Conservation (phyloP, 129 eudicot species). For the Glebionis coronaria region DNA sequence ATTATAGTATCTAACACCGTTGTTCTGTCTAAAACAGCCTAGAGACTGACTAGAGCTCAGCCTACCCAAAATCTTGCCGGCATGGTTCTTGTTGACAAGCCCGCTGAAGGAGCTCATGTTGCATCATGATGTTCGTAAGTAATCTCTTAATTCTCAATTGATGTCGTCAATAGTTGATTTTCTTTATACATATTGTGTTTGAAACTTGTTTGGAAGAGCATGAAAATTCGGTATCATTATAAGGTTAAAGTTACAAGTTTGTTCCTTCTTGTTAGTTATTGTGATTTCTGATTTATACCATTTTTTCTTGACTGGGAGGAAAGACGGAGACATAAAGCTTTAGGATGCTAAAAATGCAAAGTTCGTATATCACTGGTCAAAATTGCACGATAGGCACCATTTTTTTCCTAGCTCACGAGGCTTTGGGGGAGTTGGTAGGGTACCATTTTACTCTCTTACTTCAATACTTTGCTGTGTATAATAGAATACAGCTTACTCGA, state of each 20-base stretch:
- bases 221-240: conserved; percentile 25
- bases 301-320: conserved; percentile 90
- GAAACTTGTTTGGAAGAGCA: conserved; percentile 20
- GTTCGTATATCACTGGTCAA: conserved; percentile 85
- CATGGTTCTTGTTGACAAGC: conserved; percentile 93
- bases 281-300: conserved; percentile 6
- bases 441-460: conserved; percentile 21
- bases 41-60: conserved; percentile 83
- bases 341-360: conserved; percentile 93
- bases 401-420: conserved; percentile 75
- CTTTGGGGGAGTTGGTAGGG: conserved; percentile 82
- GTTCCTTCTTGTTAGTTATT: conserved; percentile 2
- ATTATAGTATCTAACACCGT: conserved; percentile 6
- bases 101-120: conserved; percentile 69
- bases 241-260: conserved; percentile 16
- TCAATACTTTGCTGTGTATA: not conserved
- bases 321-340: conserved; percentile 95
- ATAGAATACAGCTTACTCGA: conserved; percentile 9
- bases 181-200: conserved; percentile 23
- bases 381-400: conserved; percentile 75
- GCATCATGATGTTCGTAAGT: conserved; percentile 78
- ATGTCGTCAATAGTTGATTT: conserved; percentile 24
- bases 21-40: conserved; percentile 47
- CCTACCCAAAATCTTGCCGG: conserved; percentile 88
- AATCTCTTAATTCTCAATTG: conserved; percentile 20